These are phyloP conservation scores for Abrus pulchellus DNA, from an alignment of 306 rosid species.

Conservation along the genomic window DNA sequence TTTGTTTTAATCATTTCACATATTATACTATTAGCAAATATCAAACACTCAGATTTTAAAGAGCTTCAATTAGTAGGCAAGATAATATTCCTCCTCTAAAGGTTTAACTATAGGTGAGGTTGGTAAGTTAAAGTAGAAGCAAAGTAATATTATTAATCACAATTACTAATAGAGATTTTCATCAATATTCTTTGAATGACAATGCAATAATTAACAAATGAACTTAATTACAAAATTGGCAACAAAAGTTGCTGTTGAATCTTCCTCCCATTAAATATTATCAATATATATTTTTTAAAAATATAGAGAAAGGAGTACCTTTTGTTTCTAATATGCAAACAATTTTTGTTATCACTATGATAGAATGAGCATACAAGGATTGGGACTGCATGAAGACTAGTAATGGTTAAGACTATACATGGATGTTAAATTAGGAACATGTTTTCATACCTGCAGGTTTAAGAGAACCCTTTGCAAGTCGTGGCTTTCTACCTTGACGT, in stretches of 20 bases:
- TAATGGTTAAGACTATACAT: no score
- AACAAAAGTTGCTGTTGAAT: background rate
- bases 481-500: background rate
- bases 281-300: no score
- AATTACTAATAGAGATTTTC: no score
- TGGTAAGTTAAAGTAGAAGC: no score
- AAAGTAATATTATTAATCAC: no score
- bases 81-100: no score
- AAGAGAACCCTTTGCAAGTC: background rate
- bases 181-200: background rate
- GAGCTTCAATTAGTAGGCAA: no score
- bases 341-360: no score
- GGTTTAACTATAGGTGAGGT: no score
- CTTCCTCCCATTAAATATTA: background rate
- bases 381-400: background rate
- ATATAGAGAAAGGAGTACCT: no score
- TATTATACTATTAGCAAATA: background rate
- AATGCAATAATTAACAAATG: background rate
- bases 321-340: no score
- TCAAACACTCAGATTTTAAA: background rate
- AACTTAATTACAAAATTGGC: background rate
- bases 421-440: background rate
- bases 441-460: constrained; percentile 35
- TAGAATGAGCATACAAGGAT: no score
- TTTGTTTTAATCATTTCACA: background rate